Base-by-base conservation (phyloP, 2,329 filamentous ascomycete genomes). In the Huntiella bhutanensis region DNA sequence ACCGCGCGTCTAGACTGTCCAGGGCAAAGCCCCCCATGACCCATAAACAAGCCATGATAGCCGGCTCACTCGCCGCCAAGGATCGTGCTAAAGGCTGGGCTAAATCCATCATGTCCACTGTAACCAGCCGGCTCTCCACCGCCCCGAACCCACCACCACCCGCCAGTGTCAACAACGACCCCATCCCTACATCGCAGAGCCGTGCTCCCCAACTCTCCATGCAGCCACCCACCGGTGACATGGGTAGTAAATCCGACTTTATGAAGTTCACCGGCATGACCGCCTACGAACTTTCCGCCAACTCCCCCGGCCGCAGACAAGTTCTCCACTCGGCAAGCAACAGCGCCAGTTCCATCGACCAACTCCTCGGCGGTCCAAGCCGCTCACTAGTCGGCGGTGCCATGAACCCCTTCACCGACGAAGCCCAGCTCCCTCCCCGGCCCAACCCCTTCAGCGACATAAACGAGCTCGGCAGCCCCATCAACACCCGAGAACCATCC, bases 401-500 rank as follows among this genome's bases (percentile, higher is more conserved):
- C 33, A 54, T 51, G 16, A 55, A 71, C 50, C 69, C 69, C 2
- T 73, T 73, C 53, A 65, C 64, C 11, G 71, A 75, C 52, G 53
- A 55, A 40, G 66, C 71, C 51, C 60, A 60, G 22, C 52, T 64
- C 32, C 52, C 60, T 3, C 60, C 62, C 41, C 62, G 62, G 47
- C 58, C 62, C 4, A 60, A 61, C 43, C 68, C 69, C 2, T 73
- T 73, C 52, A 63, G 63, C 4, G 70, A 74, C 47, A 55, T 57
- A 7, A 66, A 72, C 51, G 67, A 67, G 10, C 60, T 69, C 11
- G 19, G 40, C 16, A 55, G 56, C 32, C 60, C 59, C 36, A 58
- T 58, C 8, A 59, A 60, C 7, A 41, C 40, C 16, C 40, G 40
- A 0, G 40, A 41, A 32, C 40, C 40, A 2, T 41, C 40, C n/a